Base-by-base conservation (phyloP, 345 rosid species). In the Anastatica hierochuntica region DNA sequence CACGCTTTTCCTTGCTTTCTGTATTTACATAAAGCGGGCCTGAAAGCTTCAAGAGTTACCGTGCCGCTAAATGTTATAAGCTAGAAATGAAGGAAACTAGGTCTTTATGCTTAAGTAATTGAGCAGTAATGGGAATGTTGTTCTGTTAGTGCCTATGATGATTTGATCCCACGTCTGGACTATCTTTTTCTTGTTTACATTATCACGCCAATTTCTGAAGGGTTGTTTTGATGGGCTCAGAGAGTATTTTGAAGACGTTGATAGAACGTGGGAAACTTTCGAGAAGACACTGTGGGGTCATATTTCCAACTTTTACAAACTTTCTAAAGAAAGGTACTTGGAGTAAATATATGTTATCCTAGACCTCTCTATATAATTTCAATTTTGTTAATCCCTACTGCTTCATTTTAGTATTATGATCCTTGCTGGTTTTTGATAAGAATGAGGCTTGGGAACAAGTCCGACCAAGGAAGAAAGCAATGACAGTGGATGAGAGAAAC, bases 171-270 rank as follows among this genome's bases (percentile, higher is more conserved):
- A 9, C 40, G 23, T 51, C 37, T 66, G 29, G 35, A 44, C 60
- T 52, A 43, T 51, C 24, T 14, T 58, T 47, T 48, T n/a, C n/a
- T n/a, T n/a, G n/a, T 24, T 41, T 40, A 60, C 67, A 15, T 54
- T 49, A n/a, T 14, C 34, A 30, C 4, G 21, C 23, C 30, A 39
- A 15, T 40, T 38, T 60, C 31, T 60, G 33, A 60, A 41, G 43
- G 47, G 45, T 39, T 45, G 7, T 39, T 56, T 46, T 46, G 35
- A 29, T 50, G 69, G 60, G 24, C 20, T 13, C 76, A 92, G 99
- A 63, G 97, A 88, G 77, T 92, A 92, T 75, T 92, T 92, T 75
- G 97, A 92, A 78, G 99, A 92, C 41, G 94, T 92, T 30, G 99
- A 92, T 81, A 78, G 51, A 58, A 85, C 86, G 3, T 92, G 99